Percentiles rank a stretch among this genome's conserved stretches.
These are phyloP conservation scores for Beauveria sp. DNA, from an alignment of 2,329 filamentous ascomycete genomes.

Conservation along the genomic window DNA sequence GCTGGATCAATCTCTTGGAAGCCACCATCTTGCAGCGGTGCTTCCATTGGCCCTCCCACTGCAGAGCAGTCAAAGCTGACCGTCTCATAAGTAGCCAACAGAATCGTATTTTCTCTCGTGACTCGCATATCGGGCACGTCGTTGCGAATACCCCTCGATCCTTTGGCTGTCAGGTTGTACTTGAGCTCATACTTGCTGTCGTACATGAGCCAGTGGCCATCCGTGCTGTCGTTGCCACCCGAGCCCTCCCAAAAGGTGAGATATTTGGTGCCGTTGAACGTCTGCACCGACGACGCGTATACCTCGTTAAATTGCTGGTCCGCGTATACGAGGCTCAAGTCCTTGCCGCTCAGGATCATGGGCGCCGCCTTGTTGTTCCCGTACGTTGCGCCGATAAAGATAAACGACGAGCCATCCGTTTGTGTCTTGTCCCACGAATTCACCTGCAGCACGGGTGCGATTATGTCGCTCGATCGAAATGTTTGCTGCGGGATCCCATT, in stretches of 20 bases:
- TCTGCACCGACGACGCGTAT: conserved; percentile 22
- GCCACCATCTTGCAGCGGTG: conserved; percentile 26
- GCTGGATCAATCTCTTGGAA: conserved; percentile 32
- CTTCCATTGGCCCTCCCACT: conserved; percentile 24
- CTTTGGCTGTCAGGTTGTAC: conserved; percentile 30
- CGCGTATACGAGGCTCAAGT: conserved; percentile 31
- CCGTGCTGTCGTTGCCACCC: conserved; percentile 20
- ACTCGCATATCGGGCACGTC: conserved; percentile 37
- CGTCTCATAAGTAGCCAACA: conserved; percentile 34
- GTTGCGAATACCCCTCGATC: conserved; percentile 24
- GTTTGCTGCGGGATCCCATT: conserved; percentile 24
- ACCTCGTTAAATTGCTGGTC: conserved; percentile 24
- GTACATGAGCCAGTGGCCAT: conserved; percentile 24
- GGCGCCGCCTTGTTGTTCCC: conserved; percentile 21
- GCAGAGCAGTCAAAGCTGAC: conserved; percentile 23
- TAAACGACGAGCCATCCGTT: conserved; percentile 22
- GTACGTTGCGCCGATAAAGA: conserved; percentile 25
- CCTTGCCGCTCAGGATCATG: conserved; percentile 27
- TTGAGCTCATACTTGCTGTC: conserved; percentile 29
- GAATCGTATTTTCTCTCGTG: conserved; percentile 31
- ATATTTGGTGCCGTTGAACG: conserved; percentile 23
- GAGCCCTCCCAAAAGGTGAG: conserved; percentile 29
- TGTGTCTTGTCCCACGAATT: conserved; percentile 21
- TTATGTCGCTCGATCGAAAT: conserved; percentile 25
- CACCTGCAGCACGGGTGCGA: conserved; percentile 28